Conservation (phyloP, 1,284 basidiomycete species). For the Heliocybe sulcata region DNA sequence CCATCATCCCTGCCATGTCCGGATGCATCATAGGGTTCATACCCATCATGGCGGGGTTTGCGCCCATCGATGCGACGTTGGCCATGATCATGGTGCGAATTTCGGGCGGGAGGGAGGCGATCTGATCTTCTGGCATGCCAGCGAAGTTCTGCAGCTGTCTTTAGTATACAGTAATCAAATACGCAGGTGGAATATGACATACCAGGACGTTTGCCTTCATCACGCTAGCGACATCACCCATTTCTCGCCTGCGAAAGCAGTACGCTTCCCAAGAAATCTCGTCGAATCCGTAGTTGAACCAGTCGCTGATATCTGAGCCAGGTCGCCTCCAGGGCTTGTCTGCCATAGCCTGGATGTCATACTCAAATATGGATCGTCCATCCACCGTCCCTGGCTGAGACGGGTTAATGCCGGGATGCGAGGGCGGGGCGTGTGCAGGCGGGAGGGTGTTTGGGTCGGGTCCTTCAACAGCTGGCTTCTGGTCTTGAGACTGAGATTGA, state of each 20-base stretch:
- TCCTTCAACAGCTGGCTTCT: conserved; percentile 32
- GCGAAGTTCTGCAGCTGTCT: conserved; percentile 56
- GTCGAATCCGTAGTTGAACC: conserved; percentile 99
- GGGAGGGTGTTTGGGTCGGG: conserved; percentile 60
- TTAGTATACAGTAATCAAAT: background rate
- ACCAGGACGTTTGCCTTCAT: conserved; percentile 75
- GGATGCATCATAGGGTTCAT: conserved; percentile 27
- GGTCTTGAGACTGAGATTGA: conserved; percentile 10
- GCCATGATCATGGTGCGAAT: conserved; percentile 80
- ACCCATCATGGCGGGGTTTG: conserved; percentile 55
- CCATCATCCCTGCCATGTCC: conserved; percentile 29
- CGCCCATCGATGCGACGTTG: conserved; percentile 57
- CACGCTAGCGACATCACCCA: conserved; percentile 73
- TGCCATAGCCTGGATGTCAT: conserved; percentile 77
- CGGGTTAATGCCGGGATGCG: conserved; percentile 73
- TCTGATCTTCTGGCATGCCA: conserved; percentile 75
- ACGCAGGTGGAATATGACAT: conserved; percentile 4
- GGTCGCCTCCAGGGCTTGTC: conserved; percentile 92
- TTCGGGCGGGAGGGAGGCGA: conserved; percentile 66
- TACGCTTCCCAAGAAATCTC: conserved; percentile 94
- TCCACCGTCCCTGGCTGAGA: conserved; percentile 59
- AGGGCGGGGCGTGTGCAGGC: conserved; percentile 58
- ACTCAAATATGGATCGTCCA: conserved; percentile 81
- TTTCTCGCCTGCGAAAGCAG: conserved; percentile 76
- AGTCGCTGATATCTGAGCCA: conserved; percentile 92